These are phyloP conservation scores for Angophora floribunda DNA, from an alignment of 345 rosid genomes.

Conservation along the genomic window DNA sequence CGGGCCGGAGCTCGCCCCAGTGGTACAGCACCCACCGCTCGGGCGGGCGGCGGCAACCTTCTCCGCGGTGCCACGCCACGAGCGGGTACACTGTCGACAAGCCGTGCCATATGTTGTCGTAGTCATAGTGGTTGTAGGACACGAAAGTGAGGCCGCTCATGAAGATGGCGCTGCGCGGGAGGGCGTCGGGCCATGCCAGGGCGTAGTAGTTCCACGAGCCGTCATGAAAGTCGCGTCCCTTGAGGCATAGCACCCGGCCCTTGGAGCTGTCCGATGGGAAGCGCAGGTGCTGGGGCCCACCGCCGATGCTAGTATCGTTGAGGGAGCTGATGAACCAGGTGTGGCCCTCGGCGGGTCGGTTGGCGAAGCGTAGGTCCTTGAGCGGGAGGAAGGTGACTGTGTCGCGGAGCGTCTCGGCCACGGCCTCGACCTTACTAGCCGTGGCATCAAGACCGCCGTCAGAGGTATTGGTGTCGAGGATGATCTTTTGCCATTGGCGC, in stretches of 20 bases:
- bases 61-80: slow-evolving; percentile 46
- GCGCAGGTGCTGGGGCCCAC: slow-evolving; percentile 42
- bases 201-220: slow-evolving; percentile 74
- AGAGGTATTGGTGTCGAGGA: not conserved
- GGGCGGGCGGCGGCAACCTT: slow-evolving; percentile 25
- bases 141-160: slow-evolving; percentile 61
- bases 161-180: slow-evolving; percentile 38
- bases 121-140: slow-evolving; percentile 59
- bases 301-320: slow-evolving; percentile 42
- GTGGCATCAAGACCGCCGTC: not conserved
- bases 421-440: not conserved
- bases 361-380: slow-evolving; percentile 20
- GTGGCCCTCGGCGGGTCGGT: slow-evolving; percentile 20
- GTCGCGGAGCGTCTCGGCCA: slow-evolving; percentile 18
- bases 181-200: slow-evolving; percentile 50
- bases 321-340: slow-evolving; percentile 58
- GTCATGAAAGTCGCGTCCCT: slow-evolving; percentile 47
- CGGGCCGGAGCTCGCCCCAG: slow-evolving; percentile 57
- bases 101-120: slow-evolving; percentile 70
- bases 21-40: slow-evolving; percentile 60
- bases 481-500: not conserved
- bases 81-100: slow-evolving; percentile 41
- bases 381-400: slow-evolving; percentile 32
- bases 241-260: slow-evolving; percentile 48
- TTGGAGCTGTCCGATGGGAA: slow-evolving; percentile 55